A percentile compares a stretch with the other conserved stretches of the same genome.
These are phyloP conservation scores for Pleurotus citrinopileatus DNA, from an alignment of 768 basidiomycete species.

Conservation along the genomic window DNA sequence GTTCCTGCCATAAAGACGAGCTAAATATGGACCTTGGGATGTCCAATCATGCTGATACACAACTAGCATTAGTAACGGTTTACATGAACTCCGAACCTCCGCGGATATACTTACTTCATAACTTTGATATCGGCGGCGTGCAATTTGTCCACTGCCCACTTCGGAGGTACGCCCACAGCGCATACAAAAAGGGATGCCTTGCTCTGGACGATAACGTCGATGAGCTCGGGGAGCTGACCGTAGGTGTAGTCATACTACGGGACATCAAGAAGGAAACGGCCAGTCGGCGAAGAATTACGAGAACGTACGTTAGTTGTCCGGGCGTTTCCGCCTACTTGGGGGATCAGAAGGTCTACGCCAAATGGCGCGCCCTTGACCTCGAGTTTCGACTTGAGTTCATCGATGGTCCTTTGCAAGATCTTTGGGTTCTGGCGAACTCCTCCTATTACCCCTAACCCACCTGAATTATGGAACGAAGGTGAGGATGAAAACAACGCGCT, in stretches of 20 bases:
- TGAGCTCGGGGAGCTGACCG: constrained; percentile 74
- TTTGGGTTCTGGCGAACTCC: constrained; percentile 73
- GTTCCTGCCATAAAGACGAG: background rate
- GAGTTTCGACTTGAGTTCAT: constrained; percentile 71
- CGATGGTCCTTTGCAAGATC: constrained; percentile 61
- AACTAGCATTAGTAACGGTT: constrained; percentile 7
- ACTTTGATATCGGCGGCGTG: constrained; percentile 76
- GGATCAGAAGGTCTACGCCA: constrained; percentile 80
- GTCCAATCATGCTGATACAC: constrained; percentile 68
- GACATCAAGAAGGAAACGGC: constrained; percentile 18
- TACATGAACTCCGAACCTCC: background rate
- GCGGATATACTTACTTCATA: constrained; percentile 65
- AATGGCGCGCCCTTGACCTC: constrained; percentile 75
- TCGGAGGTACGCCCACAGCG: constrained; percentile 82
- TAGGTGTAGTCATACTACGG: constrained; percentile 67
- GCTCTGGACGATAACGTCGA: constrained; percentile 74
- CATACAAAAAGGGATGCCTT: constrained; percentile 79
- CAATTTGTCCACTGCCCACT: constrained; percentile 68
- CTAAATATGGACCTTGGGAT: constrained; percentile 59
- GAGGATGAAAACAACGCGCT: background rate
- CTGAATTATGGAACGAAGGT: constrained; percentile 21
- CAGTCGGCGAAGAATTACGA: background rate
- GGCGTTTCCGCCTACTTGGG: constrained; percentile 78
- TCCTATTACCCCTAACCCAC: constrained; percentile 85
- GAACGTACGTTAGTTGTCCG: constrained; percentile 69